These are phyloP conservation scores for Ormosia emarginata DNA, from an alignment of 306 rosid genomes.

Conservation along the genomic window DNA sequence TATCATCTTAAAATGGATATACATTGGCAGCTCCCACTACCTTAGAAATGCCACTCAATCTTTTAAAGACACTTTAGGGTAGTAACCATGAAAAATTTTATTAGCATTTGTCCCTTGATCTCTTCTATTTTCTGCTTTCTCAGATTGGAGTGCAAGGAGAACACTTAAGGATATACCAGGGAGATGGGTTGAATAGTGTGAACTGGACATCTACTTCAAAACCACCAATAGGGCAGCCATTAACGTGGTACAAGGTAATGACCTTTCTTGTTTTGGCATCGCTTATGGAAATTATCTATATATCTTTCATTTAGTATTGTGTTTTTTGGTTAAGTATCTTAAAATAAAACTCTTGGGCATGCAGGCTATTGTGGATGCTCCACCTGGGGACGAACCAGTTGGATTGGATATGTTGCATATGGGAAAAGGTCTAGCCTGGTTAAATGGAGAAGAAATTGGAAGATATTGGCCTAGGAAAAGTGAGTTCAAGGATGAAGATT, in stretches of 20 bases:
- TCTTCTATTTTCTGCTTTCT: conserved; percentile 22
- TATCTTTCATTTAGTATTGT: conserved; percentile 17
- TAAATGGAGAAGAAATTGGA: conserved; percentile 97
- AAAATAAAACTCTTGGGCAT: not conserved
- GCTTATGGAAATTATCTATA: not conserved
- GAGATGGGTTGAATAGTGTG: conserved; percentile 41
- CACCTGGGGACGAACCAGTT: conserved; percentile 72
- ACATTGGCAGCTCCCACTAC: not conserved
- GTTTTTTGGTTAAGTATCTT: not conserved
- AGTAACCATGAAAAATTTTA: not conserved
- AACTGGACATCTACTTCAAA: conserved; percentile 64
- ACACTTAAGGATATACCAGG: conserved; percentile 55
- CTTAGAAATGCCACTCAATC: not conserved
- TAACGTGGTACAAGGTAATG: conserved; percentile 93
- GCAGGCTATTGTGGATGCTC: conserved; percentile 77
- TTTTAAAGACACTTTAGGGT: not conserved
- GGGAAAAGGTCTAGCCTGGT: conserved; percentile 99
- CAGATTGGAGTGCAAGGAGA: conserved; percentile 89
- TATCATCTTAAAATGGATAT: not conserved
- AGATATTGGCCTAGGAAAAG: conserved; percentile 85
- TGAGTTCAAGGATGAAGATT: conserved; percentile 46
- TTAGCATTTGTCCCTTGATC: not conserved
- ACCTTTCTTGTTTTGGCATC: not conserved
- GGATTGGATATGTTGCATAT: conserved; percentile 88
- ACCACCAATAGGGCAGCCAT: conserved; percentile 69